phyloP scores from a whole-genome alignment of 768 basidiomycete genomes.

The Agaricus blazei region DNA sequence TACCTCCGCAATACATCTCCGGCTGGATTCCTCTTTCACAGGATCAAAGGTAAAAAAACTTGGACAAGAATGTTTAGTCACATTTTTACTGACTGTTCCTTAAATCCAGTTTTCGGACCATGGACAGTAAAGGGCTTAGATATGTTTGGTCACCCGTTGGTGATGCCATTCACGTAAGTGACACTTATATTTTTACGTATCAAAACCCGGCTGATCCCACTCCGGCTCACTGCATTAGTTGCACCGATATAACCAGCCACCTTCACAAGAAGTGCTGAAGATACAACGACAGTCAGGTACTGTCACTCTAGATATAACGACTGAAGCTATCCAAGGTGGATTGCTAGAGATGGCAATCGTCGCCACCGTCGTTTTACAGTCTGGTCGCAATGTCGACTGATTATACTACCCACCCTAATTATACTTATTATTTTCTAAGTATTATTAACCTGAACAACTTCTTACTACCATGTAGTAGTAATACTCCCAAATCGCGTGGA shows the following conservation, averaged over 20 bases:
- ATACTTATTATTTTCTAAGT: constrained; percentile 2
- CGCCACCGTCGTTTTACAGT: constrained; percentile 39
- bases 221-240: constrained; percentile 21
- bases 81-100: not conserved
- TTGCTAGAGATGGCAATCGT: constrained; percentile 41
- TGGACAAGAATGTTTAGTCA: not conserved
- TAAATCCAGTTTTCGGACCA: not conserved
- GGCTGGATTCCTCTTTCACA: constrained; percentile 39
- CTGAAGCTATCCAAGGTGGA: constrained; percentile 39
- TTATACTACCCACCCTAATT: not conserved
- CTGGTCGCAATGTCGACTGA: constrained; percentile 42
- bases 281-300: constrained; percentile 25
- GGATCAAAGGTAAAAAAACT: constrained; percentile 30
- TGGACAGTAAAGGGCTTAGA: constrained; percentile 6
- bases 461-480: too few relatives aligned
- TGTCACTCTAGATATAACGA: constrained; percentile 40
- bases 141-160: constrained; percentile 8
- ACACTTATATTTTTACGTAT: not conserved
- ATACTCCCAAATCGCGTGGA: too few relatives aligned
- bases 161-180: constrained; percentile 4
- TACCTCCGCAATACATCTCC: constrained; percentile 26
- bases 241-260: constrained; percentile 24
- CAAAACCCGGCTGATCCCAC: not conserved
- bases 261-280: constrained; percentile 29
- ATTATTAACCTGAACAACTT: too few relatives aligned